These are phyloP conservation scores for Daldinia sp. DNA, from an alignment of 2,329 filamentous ascomycete genomes.

Conservation along the genomic window DNA sequence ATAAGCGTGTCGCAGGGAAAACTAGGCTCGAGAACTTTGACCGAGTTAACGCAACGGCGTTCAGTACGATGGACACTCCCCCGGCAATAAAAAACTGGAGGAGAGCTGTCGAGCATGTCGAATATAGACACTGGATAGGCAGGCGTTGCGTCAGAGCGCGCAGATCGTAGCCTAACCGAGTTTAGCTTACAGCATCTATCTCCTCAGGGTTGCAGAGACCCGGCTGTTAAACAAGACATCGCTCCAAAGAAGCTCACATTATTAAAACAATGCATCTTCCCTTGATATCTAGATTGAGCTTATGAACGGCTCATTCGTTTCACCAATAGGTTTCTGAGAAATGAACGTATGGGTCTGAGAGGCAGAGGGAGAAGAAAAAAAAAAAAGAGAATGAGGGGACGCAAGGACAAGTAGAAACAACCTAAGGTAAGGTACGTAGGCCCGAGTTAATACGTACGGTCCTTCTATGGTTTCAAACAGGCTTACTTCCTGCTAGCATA, in stretches of 20 bases:
- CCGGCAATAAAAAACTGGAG: conserved; percentile 31
- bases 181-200: conserved; percentile 30
- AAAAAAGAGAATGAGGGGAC: conserved; percentile 7
- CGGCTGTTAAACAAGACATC: conserved; percentile 36
- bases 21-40: conserved; percentile 13
- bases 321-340: conserved; percentile 13
- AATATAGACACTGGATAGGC: conserved; percentile 37
- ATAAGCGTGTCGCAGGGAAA: conserved; percentile 16
- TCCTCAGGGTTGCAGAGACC: conserved; percentile 40
- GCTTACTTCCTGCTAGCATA: conserved; percentile 28
- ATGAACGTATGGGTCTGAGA: background rate
- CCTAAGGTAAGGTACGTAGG: background rate
- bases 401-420: background rate
- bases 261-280: conserved; percentile 30
- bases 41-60: conserved; percentile 22
- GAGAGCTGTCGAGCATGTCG: conserved; percentile 27
- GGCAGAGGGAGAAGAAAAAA: background rate
- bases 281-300: conserved; percentile 20
- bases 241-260: conserved; percentile 20
- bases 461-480: conserved; percentile 19
- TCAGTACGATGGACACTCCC: conserved; percentile 23
- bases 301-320: conserved; percentile 5
- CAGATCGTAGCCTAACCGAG: conserved; percentile 36
- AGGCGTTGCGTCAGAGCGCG: conserved; percentile 43
- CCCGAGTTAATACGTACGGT: conserved; percentile 11